Percentiles rank a stretch among this genome's conserved stretches.
Conservation (phyloP, 129 eudicot species). For the Artemisia tridentata region DNA sequence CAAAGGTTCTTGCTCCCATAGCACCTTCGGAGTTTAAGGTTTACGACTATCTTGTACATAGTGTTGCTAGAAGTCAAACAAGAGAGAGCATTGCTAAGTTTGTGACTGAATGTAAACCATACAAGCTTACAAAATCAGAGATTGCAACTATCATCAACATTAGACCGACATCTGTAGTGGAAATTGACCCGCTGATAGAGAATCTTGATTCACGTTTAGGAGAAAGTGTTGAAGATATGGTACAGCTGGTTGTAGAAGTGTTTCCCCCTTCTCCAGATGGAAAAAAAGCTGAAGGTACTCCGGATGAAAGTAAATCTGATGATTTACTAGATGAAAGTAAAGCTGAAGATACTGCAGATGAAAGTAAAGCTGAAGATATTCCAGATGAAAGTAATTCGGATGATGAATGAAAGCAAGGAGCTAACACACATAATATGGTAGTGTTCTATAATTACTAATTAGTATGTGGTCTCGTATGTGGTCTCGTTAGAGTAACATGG, state of each 20-base stretch:
- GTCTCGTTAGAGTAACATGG: too few relatives aligned
- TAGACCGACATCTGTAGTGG: constrained; percentile 55
- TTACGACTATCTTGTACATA: constrained; percentile 62
- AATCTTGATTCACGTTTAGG: constrained; percentile 51
- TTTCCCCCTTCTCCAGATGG: constrained; percentile 48
- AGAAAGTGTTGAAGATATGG: constrained; percentile 43
- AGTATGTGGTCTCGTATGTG: not conserved
- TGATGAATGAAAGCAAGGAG: constrained; percentile 32
- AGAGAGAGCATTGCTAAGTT: constrained; percentile 52
- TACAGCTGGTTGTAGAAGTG: constrained; percentile 43
- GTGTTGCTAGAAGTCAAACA: constrained; percentile 55
- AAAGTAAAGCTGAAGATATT: too few relatives aligned
- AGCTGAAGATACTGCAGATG: not conserved
- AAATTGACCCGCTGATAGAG: constrained; percentile 48
- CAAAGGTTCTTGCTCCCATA: constrained; percentile 62
- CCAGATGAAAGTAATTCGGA: too few relatives aligned
- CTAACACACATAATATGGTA: not conserved
- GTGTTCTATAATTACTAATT: not conserved
- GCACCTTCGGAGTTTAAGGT: constrained; percentile 80
- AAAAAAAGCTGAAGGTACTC: too few relatives aligned
- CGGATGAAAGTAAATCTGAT: too few relatives aligned
- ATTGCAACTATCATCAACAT: constrained; percentile 59
- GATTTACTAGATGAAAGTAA: constrained; percentile 6
- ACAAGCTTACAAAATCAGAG: constrained; percentile 65
- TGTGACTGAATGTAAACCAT: constrained; percentile 44